These are phyloP conservation scores for Cyclaneusma minus DNA, from an alignment of 2,329 filamentous ascomycete genomes.

Conservation along the genomic window DNA sequence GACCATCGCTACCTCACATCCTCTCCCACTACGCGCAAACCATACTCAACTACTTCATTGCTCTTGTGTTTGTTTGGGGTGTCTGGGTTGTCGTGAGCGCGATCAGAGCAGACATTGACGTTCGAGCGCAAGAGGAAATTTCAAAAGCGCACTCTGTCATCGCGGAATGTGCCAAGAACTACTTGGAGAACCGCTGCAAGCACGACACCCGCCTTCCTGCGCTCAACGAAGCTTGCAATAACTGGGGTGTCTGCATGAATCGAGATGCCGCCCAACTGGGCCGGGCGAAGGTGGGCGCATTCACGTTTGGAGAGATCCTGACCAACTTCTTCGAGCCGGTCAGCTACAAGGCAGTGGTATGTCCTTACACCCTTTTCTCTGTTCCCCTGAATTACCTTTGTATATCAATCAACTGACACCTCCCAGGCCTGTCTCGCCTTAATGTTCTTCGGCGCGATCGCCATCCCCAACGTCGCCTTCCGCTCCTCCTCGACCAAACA, in stretches of 20 bases:
- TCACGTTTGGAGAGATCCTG: constrained; percentile 82
- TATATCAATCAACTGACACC: constrained; percentile 6
- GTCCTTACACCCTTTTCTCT: constrained; percentile 8
- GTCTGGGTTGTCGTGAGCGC: constrained; percentile 16
- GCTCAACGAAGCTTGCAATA: constrained; percentile 54
- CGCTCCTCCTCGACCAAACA: constrained; percentile 17
- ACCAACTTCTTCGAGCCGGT: constrained; percentile 89
- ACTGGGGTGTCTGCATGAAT: constrained; percentile 81
- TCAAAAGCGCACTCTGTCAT: constrained; percentile 62
- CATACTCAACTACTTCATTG: constrained; percentile 30
- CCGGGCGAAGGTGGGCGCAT: constrained; percentile 64
- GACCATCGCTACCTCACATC: constrained; percentile 49
- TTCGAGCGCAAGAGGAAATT: constrained; percentile 43
- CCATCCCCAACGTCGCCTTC: constrained; percentile 35
- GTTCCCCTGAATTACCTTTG: constrained; percentile 1
- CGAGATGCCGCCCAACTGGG: constrained; percentile 66
- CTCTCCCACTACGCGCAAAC: constrained; percentile 53
- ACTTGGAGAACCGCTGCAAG: constrained; percentile 59
- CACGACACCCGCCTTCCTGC: constrained; percentile 53
- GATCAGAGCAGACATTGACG: constrained; percentile 20
- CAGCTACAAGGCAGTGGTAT: constrained; percentile 65
- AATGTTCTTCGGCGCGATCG: constrained; percentile 29
- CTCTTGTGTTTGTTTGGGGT: constrained; percentile 24
- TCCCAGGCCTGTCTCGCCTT: constrained; percentile 35
- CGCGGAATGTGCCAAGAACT: constrained; percentile 57